Evolutionary conservation across 768 basidiomycete species (phyloP).

Genomic region (Lanmaoa rubissima): DNA sequence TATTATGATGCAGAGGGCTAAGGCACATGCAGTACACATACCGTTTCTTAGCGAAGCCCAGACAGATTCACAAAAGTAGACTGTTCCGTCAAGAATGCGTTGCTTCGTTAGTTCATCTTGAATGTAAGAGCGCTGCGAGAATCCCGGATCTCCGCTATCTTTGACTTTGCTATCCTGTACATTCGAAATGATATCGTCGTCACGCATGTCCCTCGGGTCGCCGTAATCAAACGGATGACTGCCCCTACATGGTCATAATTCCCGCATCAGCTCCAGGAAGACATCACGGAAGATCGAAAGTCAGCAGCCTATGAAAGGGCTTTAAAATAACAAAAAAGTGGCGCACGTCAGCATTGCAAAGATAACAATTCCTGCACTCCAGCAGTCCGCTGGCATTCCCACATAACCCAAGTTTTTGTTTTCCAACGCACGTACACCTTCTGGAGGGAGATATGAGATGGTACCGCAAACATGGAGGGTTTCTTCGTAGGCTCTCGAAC

Average conservation of each 20-base stretch:
- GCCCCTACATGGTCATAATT: conserved; percentile 45
- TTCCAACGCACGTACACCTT: conserved; percentile 78
- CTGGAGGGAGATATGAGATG: conserved; percentile 81
- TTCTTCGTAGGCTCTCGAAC: conserved; percentile 74
- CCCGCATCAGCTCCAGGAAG: conserved; percentile 11
- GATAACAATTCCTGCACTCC: conserved; percentile 81
- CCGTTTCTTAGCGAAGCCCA: conserved; percentile 64
- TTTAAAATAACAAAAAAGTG: not conserved
- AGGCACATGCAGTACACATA: conserved; percentile 30
- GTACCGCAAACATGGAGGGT: conserved; percentile 89
- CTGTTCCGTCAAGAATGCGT: conserved; percentile 61
- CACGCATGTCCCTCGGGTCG: conserved; percentile 19
- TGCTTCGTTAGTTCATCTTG: conserved; percentile 64
- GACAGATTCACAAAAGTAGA: conserved; percentile 51
- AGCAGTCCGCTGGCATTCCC: conserved; percentile 88
- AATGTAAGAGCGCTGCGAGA: conserved; percentile 36
- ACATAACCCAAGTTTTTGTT: conserved; percentile 68
- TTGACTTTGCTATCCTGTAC: conserved; percentile 27
- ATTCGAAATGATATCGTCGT: conserved; percentile 6
- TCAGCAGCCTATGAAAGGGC: not conserved
- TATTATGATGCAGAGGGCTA: not conserved
- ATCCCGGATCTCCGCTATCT: conserved; percentile 33
- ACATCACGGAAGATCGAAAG: not conserved
- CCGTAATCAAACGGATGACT: conserved; percentile 77
- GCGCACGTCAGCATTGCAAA: conserved; percentile 84